A percentile compares a stretch with the other conserved stretches of the same genome.
Conservation (phyloP, 1,284 basidiomycete genomes). For the Heterobasidion parviporum region DNA sequence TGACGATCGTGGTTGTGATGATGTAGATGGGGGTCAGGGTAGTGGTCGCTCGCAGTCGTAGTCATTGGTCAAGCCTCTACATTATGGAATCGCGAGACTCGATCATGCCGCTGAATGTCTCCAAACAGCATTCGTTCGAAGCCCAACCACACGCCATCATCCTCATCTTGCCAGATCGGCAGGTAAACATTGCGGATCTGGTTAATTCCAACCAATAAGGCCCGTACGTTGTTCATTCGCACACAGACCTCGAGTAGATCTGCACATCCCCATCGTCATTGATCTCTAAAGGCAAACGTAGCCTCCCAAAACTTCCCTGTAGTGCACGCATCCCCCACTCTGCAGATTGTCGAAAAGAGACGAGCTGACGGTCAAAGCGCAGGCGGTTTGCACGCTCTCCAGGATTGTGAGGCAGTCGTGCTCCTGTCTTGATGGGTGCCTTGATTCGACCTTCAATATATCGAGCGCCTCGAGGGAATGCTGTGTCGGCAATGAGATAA, state of each 20-base stretch:
- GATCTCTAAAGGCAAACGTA: slow-evolving; percentile 28
- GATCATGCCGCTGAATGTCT: slow-evolving; percentile 21
- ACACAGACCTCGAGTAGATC: slow-evolving; percentile 24
- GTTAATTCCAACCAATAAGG: slow-evolving; percentile 25
- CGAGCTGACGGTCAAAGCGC: slow-evolving; percentile 23
- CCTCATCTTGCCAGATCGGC: slow-evolving; percentile 21
- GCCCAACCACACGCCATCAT: slow-evolving; percentile 21
- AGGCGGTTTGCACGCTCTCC: slow-evolving; percentile 14
- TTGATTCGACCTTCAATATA: slow-evolving; percentile 24
- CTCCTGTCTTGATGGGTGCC: slow-evolving; percentile 31
- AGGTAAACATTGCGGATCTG: slow-evolving; percentile 31
- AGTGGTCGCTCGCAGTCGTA: too few species aligned
- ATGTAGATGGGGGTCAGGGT: too few species aligned
- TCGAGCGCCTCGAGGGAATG: slow-evolving; percentile 29
- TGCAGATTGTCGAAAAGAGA: slow-evolving; percentile 31
- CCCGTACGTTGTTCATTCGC: slow-evolving; percentile 23
- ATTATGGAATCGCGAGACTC: slow-evolving; percentile 21
- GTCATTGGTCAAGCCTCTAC: background rate
- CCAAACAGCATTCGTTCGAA: slow-evolving; percentile 26
- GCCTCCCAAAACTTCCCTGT: slow-evolving; percentile 33
- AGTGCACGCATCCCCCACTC: slow-evolving; percentile 37
- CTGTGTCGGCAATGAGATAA: slow-evolving; percentile 35
- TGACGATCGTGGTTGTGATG: too few species aligned
- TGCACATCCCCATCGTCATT: slow-evolving; percentile 15
- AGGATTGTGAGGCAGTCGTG: slow-evolving; percentile 17